Evolutionary conservation across 495 filamentous ascomycete species (phyloP), one percentile per base, ranked within the genome.

Genomic region (Umbilicaria muhlenbergii): DNA sequence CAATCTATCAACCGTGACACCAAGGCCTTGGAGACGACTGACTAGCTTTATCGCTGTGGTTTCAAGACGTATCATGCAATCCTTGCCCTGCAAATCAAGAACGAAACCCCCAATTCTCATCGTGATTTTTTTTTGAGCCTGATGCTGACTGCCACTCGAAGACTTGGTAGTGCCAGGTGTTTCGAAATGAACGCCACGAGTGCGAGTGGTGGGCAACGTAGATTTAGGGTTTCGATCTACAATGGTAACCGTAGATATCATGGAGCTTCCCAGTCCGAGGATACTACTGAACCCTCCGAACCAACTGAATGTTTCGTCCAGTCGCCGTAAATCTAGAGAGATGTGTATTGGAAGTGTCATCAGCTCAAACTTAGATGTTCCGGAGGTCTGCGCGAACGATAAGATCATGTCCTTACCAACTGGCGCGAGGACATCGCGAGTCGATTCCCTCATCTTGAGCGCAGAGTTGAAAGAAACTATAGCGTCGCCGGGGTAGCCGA

Each of bases 241-340:
- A 21, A 71, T 66, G 0, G 79, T 78, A 8, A 74, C 68, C 44
- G 76, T 78, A 1, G 83, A 87, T 17, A 78, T 76, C 24, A 92
- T 81, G 1, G 88, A 95, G 49, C 73, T 84, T 40, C 86, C 79
- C 48, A 93, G 73, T 48, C 87, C 89, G 28, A 99, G 62, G 36
- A 99, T 81, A 47, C 86, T 86, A 54, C 89, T 95, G 15, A 99
- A 64, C 0, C 92, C 92, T 13, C 91, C 92, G 55, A 95, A 83
- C 70, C 83, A 87, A 28, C 76, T 73, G 41, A 96, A 73, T 4
- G 81, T 81, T 41, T 94, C 89, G 49, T 99, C 92, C 11, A 96
- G 53, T 34, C 72, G 75, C 47, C 80, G 79, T 11, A 94, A 66
- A 59, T 96, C 83, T 21, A 96, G 55, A 44, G 73, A 73, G 5